Evolutionary conservation across 169 alveolate genomes (phyloP).

Genomic region (Cryptosporidium bovis): DNA sequence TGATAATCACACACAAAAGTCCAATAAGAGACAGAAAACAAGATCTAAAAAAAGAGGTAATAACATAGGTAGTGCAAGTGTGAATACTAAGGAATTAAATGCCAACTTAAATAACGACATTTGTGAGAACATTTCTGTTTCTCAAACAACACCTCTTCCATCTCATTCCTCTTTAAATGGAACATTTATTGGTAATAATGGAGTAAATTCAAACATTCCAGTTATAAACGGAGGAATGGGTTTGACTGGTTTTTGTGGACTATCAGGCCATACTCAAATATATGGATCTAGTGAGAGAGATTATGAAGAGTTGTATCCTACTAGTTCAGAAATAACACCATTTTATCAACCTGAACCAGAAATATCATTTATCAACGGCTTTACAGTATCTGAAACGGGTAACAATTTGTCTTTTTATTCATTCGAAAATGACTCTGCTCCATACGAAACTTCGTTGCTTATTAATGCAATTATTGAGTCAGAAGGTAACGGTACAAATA

Average conservation of each 20-base stretch:
- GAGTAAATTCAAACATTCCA: too few relatives aligned
- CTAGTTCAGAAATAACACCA: constrained; percentile 34
- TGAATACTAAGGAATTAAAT: too few relatives aligned
- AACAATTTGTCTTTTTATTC: too few relatives aligned
- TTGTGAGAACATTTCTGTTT: background rate
- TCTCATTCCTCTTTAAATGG: too few relatives aligned
- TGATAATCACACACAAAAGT: background rate
- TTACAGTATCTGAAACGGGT: background rate
- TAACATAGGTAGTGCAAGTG: background rate
- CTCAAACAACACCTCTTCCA: background rate
- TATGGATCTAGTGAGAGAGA: background rate
- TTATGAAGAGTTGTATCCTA: background rate
- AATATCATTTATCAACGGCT: constrained; percentile 14
- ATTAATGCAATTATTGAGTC: constrained; percentile 26
- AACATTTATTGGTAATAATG: too few relatives aligned
- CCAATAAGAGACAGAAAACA: constrained; percentile 37
- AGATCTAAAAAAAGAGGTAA: constrained; percentile 33
- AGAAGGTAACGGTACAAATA: background rate
- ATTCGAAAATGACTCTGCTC: background rate
- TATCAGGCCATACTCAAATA: too few relatives aligned
- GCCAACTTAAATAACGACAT: background rate
- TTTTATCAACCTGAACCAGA: constrained; percentile 52
- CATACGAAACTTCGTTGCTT: constrained; percentile 36
- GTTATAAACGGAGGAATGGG: too few relatives aligned
- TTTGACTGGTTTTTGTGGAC: too few relatives aligned